Evolutionary conservation across 805 yeast species (phyloP), one percentile per base, ranked within the genome.

Genomic region (Starmerella kuoi): DNA sequence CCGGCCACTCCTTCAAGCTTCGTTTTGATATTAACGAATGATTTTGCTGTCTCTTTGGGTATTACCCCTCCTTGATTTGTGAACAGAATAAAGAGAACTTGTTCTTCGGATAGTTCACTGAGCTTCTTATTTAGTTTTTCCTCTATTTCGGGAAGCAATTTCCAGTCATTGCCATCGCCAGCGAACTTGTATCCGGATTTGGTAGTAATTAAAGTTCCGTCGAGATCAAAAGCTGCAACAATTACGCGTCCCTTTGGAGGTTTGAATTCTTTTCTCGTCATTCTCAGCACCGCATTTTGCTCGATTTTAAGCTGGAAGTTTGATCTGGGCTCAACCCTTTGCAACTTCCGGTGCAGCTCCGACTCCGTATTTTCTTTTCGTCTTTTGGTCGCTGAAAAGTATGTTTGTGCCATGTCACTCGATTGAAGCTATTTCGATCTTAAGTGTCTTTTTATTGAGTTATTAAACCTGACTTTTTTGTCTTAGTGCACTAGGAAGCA

Each of bases 51-150:
- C 5, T 40, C 41, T 11, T 47, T 35, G 6, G 61, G 53, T 0
- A 73, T 61, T 2, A 77, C 70, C 0, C 76, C 79, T 18, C 88
- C 94, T 59, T 88, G 98, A 56, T 88, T 88, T 1, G 95, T 74
- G 57, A 88, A 83, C 1, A 88, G 71, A 3, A 79, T 87, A 3
- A 86, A 51, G 1, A 70, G 47, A 12, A 42, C 9, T 56, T 53
- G 3, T 46, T 46, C 25, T 55, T 56, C 26, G 38, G 36, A 23
- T 40, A 22, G 3, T 42, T 42, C 33, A 9, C 12, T 38, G 19
- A 48, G 25, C 11, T 17, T 31, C n/a, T 7, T 12, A 15, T 24
- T 30, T 34, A 44, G 27, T 18, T n/a, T 5, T 56, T 37, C 17
- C 31, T 34, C 2, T 23, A 41, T 49, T 3, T 38, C 25, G 2